Evolutionary conservation across 495 filamentous ascomycete genomes (phyloP).

Genomic region (Schizothecium vesticola): DNA sequence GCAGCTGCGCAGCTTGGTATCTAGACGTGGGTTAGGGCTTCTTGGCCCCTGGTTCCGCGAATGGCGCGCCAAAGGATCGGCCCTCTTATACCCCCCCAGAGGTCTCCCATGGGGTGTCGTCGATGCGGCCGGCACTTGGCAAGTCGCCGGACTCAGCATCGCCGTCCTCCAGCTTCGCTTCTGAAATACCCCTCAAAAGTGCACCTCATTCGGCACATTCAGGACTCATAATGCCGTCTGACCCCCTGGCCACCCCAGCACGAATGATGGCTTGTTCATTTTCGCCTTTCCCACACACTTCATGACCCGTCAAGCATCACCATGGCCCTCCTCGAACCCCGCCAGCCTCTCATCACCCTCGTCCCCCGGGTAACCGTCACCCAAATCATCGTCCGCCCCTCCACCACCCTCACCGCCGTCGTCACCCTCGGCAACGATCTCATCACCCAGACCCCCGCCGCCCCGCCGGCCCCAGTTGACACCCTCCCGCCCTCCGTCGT

Average conservation of each 20-base stretch:
- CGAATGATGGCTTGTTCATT: neutral
- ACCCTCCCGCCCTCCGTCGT: neutral
- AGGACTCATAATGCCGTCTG: neutral
- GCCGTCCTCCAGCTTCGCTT: neutral
- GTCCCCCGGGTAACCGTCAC: constrained; percentile 8
- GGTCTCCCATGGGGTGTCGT: neutral
- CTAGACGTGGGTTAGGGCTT: constrained; percentile 7
- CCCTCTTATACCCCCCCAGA: neutral
- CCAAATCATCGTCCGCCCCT: constrained; percentile 18
- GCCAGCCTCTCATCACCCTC: neutral
- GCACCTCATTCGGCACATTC: neutral
- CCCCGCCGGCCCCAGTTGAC: neutral
- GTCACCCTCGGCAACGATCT: constrained; percentile 15
- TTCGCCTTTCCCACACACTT: too few species aligned
- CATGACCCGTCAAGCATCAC: neutral
- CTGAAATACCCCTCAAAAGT: neutral
- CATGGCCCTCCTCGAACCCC: constrained; percentile 2
- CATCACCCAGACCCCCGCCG: neutral
- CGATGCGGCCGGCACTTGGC: constrained; percentile 11
- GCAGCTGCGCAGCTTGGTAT: neutral
- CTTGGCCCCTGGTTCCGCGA: constrained; percentile 1
- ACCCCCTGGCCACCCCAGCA: neutral
- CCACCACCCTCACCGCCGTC: constrained; percentile 17
- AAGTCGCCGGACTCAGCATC: neutral
- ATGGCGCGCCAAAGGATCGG: neutral